Evolutionary conservation across 345 rosid genomes (phyloP).

Genomic region (Hevea brasiliensis): DNA sequence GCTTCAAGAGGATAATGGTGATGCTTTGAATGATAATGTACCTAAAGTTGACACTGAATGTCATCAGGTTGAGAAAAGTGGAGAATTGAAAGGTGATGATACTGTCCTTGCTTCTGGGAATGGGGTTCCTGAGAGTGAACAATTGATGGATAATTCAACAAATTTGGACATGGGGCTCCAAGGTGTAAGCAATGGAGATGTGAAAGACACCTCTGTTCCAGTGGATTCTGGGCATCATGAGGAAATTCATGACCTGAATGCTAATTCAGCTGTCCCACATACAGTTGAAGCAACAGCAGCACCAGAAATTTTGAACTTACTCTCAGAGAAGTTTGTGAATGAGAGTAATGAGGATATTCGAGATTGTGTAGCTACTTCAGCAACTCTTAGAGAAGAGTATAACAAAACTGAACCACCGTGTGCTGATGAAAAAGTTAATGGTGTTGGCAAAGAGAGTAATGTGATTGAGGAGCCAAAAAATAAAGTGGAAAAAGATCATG

Average conservation of each 20-base stretch:
- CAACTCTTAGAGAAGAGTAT: conserved; percentile 22
- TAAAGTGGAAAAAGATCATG: conserved; percentile 20
- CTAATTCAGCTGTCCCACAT: conserved; percentile 14
- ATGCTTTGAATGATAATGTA: conserved; percentile 15
- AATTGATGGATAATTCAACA: conserved; percentile 1
- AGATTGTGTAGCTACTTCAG: conserved; percentile 11
- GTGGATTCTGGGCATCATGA: conserved; percentile 4
- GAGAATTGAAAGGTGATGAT: conserved; percentile 20
- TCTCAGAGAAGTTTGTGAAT: conserved; percentile 26
- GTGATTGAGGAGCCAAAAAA: conserved; percentile 17
- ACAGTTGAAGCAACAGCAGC: conserved; percentile 22
- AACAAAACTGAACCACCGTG: conserved; percentile 21
- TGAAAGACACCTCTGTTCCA: conserved; percentile 18
- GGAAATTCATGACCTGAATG: conserved; percentile 8
- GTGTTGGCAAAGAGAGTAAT: conserved; percentile 29
- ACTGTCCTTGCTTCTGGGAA: conserved; percentile 5
- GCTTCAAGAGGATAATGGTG: conserved; percentile 18
- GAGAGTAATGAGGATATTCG: conserved; percentile 33
- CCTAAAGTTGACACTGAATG: conserved; percentile 16
- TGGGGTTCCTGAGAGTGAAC: conserved; percentile 23
- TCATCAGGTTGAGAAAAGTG: conserved; percentile 14
- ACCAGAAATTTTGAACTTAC: conserved; percentile 20
- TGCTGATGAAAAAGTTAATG: conserved; percentile 30
- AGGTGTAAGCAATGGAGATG: conserved; percentile 22
- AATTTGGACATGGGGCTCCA: conserved; percentile 2